phyloP scores from a whole-genome alignment of 2,329 filamentous ascomycete genomes.

The Emmonsia crescens region DNA sequence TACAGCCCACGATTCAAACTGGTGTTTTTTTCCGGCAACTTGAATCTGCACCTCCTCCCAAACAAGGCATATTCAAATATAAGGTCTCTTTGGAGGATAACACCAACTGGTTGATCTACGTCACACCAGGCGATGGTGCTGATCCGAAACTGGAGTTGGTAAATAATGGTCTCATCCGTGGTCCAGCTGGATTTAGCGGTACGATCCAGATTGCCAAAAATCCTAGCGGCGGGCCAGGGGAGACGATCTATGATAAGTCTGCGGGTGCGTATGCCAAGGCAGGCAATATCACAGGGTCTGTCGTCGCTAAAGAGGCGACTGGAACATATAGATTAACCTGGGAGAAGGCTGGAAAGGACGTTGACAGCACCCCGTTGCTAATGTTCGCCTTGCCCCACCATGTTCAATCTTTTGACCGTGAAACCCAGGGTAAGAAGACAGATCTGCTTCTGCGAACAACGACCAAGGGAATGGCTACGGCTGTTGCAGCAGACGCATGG shows the following conservation, averaged over 20 bases:
- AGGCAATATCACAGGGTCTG: conserved; percentile 52
- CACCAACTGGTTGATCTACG: conserved; percentile 70
- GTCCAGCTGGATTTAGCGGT: conserved; percentile 60
- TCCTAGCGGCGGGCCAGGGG: conserved; percentile 45
- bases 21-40: conserved; percentile 64
- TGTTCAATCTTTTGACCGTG: conserved; percentile 57
- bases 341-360: conserved; percentile 54
- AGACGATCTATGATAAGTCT: conserved; percentile 62
- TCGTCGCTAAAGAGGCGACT: conserved; percentile 39
- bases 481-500: conserved; percentile 62
- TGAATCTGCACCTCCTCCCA: conserved; percentile 41
- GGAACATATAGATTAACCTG: conserved; percentile 68
- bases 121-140: conserved; percentile 47
- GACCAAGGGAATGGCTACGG: conserved; percentile 71
- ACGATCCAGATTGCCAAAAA: conserved; percentile 76
- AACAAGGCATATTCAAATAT: conserved; percentile 63
- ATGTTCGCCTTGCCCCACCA: conserved; percentile 91
- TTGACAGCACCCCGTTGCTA: conserved; percentile 48
- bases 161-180: conserved; percentile 54
- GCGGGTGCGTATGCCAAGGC: conserved; percentile 63
- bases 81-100: conserved; percentile 61
- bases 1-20: conserved; percentile 62
- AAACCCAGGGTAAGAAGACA: conserved; percentile 40
- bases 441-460: conserved; percentile 60
- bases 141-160: conserved; percentile 57